Evolutionary conservation across 2,329 filamentous ascomycete genomes (phyloP).

Genomic region (Botrytis pseudocinerea): DNA sequence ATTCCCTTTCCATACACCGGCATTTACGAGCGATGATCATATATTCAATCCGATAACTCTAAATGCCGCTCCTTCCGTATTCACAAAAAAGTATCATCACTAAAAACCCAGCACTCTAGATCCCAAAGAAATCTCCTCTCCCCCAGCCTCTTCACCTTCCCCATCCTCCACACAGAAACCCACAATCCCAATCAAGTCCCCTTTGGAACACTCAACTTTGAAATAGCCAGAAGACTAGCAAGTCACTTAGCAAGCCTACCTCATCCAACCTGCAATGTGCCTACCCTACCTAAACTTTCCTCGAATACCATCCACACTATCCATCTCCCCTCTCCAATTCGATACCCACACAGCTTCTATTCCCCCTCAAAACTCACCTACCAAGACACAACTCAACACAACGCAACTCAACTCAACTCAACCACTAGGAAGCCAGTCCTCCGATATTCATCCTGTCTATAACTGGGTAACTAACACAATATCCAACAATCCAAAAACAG

Average conservation of each 20-base stretch:
- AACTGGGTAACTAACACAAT: too few relatives aligned
- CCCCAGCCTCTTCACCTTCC: neutral
- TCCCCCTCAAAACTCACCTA: too few relatives aligned
- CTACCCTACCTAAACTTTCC: too few relatives aligned
- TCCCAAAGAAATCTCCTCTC: neutral
- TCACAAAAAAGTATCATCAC: rapidly evolving
- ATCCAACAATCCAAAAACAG: too few relatives aligned
- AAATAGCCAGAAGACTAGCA: too few relatives aligned
- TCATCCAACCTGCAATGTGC: too few relatives aligned
- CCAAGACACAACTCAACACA: too few relatives aligned
- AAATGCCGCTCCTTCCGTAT: neutral
- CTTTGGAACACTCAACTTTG: too few relatives aligned
- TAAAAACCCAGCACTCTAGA: neutral
- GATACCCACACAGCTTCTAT: too few relatives aligned
- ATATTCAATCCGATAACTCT: neutral
- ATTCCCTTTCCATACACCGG: neutral
- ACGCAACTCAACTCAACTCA: too few relatives aligned
- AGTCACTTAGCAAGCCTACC: too few relatives aligned
- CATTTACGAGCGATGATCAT: neutral
- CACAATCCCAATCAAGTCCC: neutral
- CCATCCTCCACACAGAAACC: neutral
- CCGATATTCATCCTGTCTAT: neutral
- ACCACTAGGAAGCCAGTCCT: too few relatives aligned
- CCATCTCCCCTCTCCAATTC: neutral
- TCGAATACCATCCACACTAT: neutral